Conservation (phyloP, 2,329 filamentous ascomycete genomes). For the Trichoderma sp. region DNA sequence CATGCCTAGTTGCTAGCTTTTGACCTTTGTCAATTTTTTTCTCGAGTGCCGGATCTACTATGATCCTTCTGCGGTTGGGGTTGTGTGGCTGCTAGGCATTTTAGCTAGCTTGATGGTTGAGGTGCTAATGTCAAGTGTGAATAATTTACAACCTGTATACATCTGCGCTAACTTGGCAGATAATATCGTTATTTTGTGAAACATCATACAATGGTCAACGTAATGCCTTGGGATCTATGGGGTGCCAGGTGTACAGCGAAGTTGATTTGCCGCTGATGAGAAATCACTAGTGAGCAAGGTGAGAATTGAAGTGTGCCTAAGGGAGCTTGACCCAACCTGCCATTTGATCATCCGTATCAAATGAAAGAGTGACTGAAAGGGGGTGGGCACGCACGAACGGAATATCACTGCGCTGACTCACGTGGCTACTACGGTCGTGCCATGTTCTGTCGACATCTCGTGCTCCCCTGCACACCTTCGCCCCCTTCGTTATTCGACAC, state of each 20-base stretch:
- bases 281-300: not conserved
- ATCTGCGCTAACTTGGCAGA: no score
- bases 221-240: not conserved
- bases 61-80: no score
- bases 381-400: not conserved
- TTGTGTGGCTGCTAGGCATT: no score
- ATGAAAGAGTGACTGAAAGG: no score
- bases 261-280: not conserved
- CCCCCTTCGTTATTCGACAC: not conserved
- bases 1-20: no score
- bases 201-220: not conserved
- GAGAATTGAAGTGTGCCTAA: not conserved
- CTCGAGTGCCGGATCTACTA: no score
- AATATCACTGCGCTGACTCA: not conserved
- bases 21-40: no score
- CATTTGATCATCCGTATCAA: not conserved
- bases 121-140: no score
- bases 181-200: not conserved
- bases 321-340: no score
- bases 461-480: not conserved
- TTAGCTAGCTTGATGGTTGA: no score
- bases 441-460: not conserved
- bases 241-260: not conserved
- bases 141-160: no score
- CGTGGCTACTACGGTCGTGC: not conserved